Evolutionary conservation across 2,329 filamentous ascomycete species (phyloP).

Genomic region (Hysterium pulicare): DNA sequence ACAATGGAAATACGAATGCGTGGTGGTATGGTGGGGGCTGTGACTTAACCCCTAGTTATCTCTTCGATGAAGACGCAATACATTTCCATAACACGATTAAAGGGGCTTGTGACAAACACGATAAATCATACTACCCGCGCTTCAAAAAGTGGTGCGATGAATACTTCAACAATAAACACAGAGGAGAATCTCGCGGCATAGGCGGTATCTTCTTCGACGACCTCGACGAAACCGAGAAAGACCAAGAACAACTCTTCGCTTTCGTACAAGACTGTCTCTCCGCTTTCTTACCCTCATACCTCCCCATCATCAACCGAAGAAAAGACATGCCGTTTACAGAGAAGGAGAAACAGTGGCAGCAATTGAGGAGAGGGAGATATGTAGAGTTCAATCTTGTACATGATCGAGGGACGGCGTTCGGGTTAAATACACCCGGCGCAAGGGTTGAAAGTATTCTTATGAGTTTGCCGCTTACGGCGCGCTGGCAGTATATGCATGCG

Average conservation of each 20-base stretch:
- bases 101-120: conserved; percentile 87
- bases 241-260: conserved; percentile 83
- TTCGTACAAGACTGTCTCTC: conserved; percentile 83
- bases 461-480: conserved; percentile 88
- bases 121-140: conserved; percentile 83
- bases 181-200: conserved; percentile 78
- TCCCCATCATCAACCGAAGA: conserved; percentile 81
- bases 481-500: conserved; percentile 95
- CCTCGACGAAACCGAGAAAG: conserved; percentile 79
- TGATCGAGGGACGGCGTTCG: conserved; percentile 91
- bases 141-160: conserved; percentile 99
- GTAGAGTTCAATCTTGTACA: conserved; percentile 99
- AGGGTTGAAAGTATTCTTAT: conserved; percentile 96
- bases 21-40: conserved; percentile 99
- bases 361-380: conserved; percentile 88
- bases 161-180: conserved; percentile 94
- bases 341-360: conserved; percentile 92
- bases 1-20: conserved; percentile 74
- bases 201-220: conserved; percentile 99
- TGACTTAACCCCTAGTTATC: conserved; percentile 86
- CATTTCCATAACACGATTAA: conserved; percentile 96
- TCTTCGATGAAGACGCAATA: conserved; percentile 95
- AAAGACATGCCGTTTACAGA: conserved; percentile 90
- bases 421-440: conserved; percentile 85
- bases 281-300: conserved; percentile 84